Conservation (phyloP, 345 rosid genomes). For the Citrus mangshanensis region DNA sequence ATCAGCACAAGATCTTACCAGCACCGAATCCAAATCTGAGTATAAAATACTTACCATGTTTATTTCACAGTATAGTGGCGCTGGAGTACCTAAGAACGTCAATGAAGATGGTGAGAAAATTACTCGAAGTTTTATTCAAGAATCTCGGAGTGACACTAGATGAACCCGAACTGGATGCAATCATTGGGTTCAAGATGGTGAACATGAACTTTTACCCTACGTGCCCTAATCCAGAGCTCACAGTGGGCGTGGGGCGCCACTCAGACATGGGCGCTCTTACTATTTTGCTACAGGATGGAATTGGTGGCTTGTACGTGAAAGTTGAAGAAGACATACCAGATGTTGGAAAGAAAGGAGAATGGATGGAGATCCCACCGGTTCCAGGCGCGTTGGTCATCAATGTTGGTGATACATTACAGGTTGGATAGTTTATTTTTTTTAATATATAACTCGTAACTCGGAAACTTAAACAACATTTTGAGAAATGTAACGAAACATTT, state of each 20-base stretch:
- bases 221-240: constrained; percentile 42
- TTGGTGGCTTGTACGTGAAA: constrained; percentile 64
- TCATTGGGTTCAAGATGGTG: constrained; percentile 41
- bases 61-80: constrained; percentile 35
- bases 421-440: background rate
- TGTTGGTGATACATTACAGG: constrained; percentile 18
- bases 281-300: constrained; percentile 53
- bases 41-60: background rate
- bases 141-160: constrained; percentile 38
- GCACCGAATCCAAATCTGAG: background rate
- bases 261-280: constrained; percentile 62
- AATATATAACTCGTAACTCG: too few relatives aligned
- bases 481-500: too few relatives aligned
- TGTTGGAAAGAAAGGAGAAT: constrained; percentile 6
- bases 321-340: constrained; percentile 18
- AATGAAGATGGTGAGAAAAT: constrained; percentile 33
- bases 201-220: constrained; percentile 65
- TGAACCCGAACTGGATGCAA: constrained; percentile 33
- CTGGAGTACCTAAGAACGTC: constrained; percentile 46
- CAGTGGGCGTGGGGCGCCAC: constrained; percentile 61
- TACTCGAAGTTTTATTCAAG: constrained; percentile 36
- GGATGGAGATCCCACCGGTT: constrained; percentile 15
- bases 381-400: constrained; percentile 20
- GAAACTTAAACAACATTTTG: too few relatives aligned
- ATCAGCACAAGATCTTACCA: background rate